These are phyloP conservation scores for Termitomyces sp. DNA, from an alignment of 768 basidiomycete species.

Conservation along the genomic window DNA sequence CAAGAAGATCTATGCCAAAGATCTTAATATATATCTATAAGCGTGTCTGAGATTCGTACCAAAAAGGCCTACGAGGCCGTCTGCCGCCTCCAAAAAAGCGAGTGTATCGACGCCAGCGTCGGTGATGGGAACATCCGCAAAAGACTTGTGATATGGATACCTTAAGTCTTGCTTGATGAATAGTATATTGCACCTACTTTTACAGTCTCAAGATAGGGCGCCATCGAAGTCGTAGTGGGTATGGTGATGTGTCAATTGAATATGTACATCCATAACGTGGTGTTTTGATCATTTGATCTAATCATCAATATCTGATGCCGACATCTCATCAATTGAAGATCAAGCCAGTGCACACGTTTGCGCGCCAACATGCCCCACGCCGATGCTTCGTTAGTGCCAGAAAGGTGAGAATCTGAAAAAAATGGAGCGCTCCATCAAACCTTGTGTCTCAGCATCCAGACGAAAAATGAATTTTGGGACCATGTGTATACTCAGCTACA, in stretches of 20 bases:
- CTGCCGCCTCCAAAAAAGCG: slow-evolving; percentile 81
- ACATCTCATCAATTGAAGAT: slow-evolving; percentile 7
- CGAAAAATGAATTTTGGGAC: slow-evolving; percentile 76
- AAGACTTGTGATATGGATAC: slow-evolving; percentile 55
- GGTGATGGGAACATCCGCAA: slow-evolving; percentile 82
- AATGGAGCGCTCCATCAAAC: background rate
- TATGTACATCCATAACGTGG: background rate
- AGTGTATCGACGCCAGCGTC: slow-evolving; percentile 86
- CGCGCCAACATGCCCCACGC: slow-evolving; percentile 67
- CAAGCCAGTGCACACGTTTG: background rate
- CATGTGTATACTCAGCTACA: slow-evolving; percentile 65
- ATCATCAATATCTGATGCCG: slow-evolving; percentile 4
- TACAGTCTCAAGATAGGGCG: slow-evolving; percentile 69
- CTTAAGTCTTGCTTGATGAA: background rate
- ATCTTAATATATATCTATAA: background rate
- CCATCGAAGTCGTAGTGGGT: slow-evolving; percentile 35
- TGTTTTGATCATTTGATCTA: background rate
- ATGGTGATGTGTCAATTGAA: background rate
- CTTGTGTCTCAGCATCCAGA: slow-evolving; percentile 39
- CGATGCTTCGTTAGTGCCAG: slow-evolving; percentile 69
- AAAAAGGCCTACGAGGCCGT: slow-evolving; percentile 86
- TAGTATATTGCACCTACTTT: slow-evolving; percentile 34
- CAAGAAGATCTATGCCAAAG: slow-evolving; percentile 63
- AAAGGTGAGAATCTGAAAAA: slow-evolving; percentile 24
- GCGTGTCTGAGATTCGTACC: slow-evolving; percentile 41